These are phyloP conservation scores for Hysterangium stoloniferum DNA, from an alignment of 768 basidiomycete genomes.

Conservation along the genomic window DNA sequence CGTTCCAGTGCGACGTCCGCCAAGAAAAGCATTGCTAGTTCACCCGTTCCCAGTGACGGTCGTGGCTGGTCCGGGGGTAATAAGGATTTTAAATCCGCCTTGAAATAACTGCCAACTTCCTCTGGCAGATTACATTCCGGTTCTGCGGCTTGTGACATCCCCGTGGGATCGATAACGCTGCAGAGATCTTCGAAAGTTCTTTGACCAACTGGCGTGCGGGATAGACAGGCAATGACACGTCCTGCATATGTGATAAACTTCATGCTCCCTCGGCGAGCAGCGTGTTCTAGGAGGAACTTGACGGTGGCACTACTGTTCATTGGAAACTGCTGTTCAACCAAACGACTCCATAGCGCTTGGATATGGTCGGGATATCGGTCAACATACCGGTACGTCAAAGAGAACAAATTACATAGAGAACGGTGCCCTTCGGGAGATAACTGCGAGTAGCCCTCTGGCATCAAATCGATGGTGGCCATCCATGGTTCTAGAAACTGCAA, in stretches of 20 bases:
- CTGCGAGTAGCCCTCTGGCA: conserved; percentile 47
- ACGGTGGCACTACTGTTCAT: conserved; percentile 73
- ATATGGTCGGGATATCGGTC: conserved; percentile 75
- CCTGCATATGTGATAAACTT: conserved; percentile 74
- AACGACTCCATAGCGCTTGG: conserved; percentile 65
- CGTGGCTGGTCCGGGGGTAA: conserved; percentile 64
- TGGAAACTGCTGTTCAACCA: conserved; percentile 65
- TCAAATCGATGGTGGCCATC: conserved; percentile 69
- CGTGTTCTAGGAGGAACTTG: conserved; percentile 81
- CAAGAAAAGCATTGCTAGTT: conserved; percentile 83
- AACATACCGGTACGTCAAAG: conserved; percentile 71
- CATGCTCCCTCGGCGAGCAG: conserved; percentile 72
- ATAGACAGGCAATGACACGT: conserved; percentile 77
- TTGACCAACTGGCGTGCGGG: conserved; percentile 63
- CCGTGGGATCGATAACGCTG: conserved; percentile 72
- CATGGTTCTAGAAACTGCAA: conserved; percentile 79
- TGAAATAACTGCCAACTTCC: conserved; percentile 61
- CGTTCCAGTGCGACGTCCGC: conserved; percentile 69
- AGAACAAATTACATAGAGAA: conserved; percentile 72
- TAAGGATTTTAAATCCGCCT: conserved; percentile 63
- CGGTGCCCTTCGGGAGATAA: conserved; percentile 52
- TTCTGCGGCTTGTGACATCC: conserved; percentile 74
- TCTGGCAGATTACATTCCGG: conserved; percentile 45
- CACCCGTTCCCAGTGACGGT: conserved; percentile 68
- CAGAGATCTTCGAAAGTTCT: conserved; percentile 80